These are phyloP conservation scores for Glebionis coronaria DNA, from an alignment of 129 eudicot species.

Conservation along the genomic window DNA sequence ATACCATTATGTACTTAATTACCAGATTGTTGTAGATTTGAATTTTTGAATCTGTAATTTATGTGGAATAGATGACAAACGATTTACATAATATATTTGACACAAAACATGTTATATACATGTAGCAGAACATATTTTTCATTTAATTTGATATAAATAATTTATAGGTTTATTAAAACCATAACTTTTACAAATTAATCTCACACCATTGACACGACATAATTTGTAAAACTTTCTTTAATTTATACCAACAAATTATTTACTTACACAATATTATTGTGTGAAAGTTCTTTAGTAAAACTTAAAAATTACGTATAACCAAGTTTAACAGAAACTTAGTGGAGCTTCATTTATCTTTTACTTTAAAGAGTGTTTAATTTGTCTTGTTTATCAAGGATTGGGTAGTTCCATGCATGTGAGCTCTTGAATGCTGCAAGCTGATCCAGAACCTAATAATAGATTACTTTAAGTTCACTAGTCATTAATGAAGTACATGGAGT, in stretches of 20 bases:
- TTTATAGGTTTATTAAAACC: too few species aligned
- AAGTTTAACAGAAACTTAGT: slow-evolving; percentile 6
- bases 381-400: slow-evolving; percentile 30
- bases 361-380: slow-evolving; percentile 19
- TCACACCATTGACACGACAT: too few species aligned
- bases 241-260: too few species aligned
- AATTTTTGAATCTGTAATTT: slow-evolving; percentile 29
- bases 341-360: slow-evolving; percentile 21
- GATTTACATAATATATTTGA: slow-evolving; percentile 7
- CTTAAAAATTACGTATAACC: neutral
- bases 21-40: slow-evolving; percentile 24
- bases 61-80: slow-evolving; percentile 20
- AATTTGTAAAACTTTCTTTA: too few species aligned
- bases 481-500: slow-evolving; percentile 41
- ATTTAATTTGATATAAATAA: neutral
- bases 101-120: slow-evolving; percentile 12
- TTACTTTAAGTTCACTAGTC: slow-evolving; percentile 38
- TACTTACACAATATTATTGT: too few species aligned
- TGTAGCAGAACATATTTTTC: neutral
- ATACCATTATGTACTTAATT: slow-evolving; percentile 15
- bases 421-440: slow-evolving; percentile 36
- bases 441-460: slow-evolving; percentile 39
- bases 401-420: slow-evolving; percentile 39
- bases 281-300: too few species aligned
- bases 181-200: too few species aligned